Evolutionary conservation across 1,284 basidiomycete species (phyloP).

Genomic region (Irpex sp.): DNA sequence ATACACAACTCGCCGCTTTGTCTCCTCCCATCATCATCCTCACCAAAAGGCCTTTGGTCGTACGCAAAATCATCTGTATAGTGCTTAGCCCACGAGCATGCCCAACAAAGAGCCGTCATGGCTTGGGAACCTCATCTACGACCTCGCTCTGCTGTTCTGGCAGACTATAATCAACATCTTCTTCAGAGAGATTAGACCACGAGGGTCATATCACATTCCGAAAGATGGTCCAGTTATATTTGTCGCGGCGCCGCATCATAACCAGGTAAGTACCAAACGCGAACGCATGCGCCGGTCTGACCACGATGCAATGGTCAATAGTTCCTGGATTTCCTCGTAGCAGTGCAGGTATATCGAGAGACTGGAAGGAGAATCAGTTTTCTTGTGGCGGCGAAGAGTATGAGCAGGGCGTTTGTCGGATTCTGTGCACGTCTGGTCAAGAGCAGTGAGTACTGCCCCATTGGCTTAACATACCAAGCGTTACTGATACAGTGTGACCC

Average conservation of each 20-base stretch:
- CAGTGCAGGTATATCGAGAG: conserved; percentile 86
- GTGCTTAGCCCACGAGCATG: neutral
- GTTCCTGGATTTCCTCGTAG: conserved; percentile 94
- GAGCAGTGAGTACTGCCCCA: conserved; percentile 65
- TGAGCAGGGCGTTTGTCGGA: conserved; percentile 81
- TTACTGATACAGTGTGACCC: neutral
- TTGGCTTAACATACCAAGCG: neutral
- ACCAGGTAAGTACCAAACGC: conserved; percentile 62
- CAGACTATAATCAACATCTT: conserved; percentile 89
- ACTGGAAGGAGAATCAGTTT: conserved; percentile 86
- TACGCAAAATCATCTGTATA: neutral
- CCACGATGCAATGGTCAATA: conserved; percentile 30
- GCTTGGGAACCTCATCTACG: conserved; percentile 42
- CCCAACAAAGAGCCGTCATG: neutral
- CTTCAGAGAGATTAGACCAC: conserved; percentile 94
- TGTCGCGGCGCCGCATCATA: conserved; percentile 96
- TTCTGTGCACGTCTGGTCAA: conserved; percentile 85
- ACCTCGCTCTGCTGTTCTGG: conserved; percentile 76
- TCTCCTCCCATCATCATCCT: neutral
- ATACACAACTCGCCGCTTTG: neutral
- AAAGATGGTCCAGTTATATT: conserved; percentile 92
- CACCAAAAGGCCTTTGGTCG: neutral
- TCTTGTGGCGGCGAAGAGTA: conserved; percentile 90
- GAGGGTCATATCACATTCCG: conserved; percentile 95
- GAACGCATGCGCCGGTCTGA: neutral